These are phyloP conservation scores for Cladophialophora chaetospira DNA, from an alignment of 2,329 filamentous ascomycete species.

Conservation along the genomic window DNA sequence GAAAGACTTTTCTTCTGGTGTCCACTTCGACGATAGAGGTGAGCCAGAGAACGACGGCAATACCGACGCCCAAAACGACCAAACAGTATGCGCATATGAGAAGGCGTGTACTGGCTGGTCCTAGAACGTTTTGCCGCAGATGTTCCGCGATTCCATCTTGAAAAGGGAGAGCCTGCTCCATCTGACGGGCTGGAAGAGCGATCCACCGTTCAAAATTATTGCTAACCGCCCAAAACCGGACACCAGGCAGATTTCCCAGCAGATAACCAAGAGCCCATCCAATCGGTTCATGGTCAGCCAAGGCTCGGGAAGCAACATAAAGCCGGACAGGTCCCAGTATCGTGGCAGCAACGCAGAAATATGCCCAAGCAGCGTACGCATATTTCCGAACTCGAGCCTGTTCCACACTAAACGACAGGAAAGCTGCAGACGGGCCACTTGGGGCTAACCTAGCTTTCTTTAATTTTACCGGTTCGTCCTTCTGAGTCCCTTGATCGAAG, in stretches of 20 bases:
- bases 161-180: not conserved
- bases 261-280: slow-evolving; percentile 92
- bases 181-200: slow-evolving; percentile 17
- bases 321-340: slow-evolving; percentile 71
- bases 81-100: slow-evolving; percentile 74
- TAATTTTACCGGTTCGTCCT: not conserved
- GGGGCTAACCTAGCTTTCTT: slow-evolving; percentile 12
- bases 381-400: slow-evolving; percentile 79
- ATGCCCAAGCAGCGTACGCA: slow-evolving; percentile 79
- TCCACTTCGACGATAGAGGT: slow-evolving; percentile 85
- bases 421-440: slow-evolving; percentile 51
- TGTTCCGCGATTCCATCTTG: slow-evolving; percentile 60
- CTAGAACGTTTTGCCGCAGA: slow-evolving; percentile 65
- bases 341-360: slow-evolving; percentile 64
- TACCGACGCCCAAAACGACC: slow-evolving; percentile 67
- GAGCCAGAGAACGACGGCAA: slow-evolving; percentile 73
- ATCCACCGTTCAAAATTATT: slow-evolving; percentile 68
- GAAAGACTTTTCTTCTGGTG: slow-evolving; percentile 93
- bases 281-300: slow-evolving; percentile 75
- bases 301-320: slow-evolving; percentile 67
- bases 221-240: slow-evolving; percentile 71
- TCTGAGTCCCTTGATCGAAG: slow-evolving; percentile 47
- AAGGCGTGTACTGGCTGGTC: slow-evolving; percentile 80
- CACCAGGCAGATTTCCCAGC: slow-evolving; percentile 72
- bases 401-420: slow-evolving; percentile 74